Evolutionary conservation across 2,329 filamentous ascomycete genomes (phyloP), one percentile per base, ranked within the genome.

Genomic region (Pseudogymnoascus sp.): DNA sequence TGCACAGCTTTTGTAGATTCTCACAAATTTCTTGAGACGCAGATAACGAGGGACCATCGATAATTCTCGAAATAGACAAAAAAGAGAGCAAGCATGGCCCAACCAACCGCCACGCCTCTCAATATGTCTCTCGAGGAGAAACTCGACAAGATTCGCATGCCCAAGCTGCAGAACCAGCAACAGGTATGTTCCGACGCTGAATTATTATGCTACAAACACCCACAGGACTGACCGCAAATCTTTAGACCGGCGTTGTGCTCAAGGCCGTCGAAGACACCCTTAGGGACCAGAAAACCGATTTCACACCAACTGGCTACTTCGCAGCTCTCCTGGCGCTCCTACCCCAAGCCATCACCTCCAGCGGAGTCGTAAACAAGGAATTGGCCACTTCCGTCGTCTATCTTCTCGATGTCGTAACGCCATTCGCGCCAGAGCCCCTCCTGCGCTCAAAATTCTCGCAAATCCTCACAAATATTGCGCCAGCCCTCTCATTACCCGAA

Each of bases 141-240:
- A 81, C 85, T 99, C 74, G 90, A 93, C 79, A 97, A 95, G 84
- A 97, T 97, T 76, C 90, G 94, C 77, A 94, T 90, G 73, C 94
- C 94, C 62, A 96, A 96, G 77, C 85, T 97, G 71, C 90, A 97
- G 76, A 96, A 90, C 74, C 92, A 97, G 78, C 87, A 96, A 75
- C 91, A 92, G 83, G 92, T 94, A 79, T 68, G 79, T 74, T 60
- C 42, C 45, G 12, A 59, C 35, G 35, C 60, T 27, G 9, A n/a
- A 25, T 18, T 12, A 59, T 18, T 59, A 27, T 12, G 58, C 13
- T 27, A 55, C 15, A 42, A 40, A 58, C 39, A 18, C 60, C 36
- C 25, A 39, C 25, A 60, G 65, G 15, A 10, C 27, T 61, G 37
- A 61, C 59, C 37, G 59, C 31, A 61, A 45, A 33, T 37, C 31